Conservation (phyloP, 139 green algal species). For the Dunaliella sp. region DNA sequence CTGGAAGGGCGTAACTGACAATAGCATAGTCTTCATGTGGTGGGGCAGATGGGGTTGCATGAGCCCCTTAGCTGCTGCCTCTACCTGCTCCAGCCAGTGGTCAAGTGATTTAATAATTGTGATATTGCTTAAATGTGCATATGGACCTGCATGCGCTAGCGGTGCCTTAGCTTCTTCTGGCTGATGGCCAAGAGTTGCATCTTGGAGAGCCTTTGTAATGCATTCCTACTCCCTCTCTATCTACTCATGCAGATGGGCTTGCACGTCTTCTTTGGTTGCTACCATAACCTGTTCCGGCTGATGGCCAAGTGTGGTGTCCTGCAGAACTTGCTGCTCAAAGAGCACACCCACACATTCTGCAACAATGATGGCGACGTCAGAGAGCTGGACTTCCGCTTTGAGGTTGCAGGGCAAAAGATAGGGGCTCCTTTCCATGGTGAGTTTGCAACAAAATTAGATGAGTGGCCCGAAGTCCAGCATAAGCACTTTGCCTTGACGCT, state of each 20-base stretch:
- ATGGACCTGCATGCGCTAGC: conserved; percentile 96
- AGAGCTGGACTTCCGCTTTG: conserved; percentile 91
- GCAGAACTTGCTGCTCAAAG: conserved; percentile 92
- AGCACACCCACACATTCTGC: conserved; percentile 96
- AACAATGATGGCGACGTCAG: conserved; percentile 89
- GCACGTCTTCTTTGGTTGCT: conserved; percentile 96
- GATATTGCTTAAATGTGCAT: too few relatives aligned
- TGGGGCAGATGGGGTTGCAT: not conserved
- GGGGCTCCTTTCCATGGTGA: conserved; percentile 68
- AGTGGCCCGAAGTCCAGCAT: too few relatives aligned
- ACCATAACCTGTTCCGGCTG: conserved; percentile 93
- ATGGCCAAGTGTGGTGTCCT: conserved; percentile 95
- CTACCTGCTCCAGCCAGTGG: too few relatives aligned
- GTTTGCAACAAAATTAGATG: too few relatives aligned
- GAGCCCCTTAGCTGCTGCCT: too few relatives aligned
- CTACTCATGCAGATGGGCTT: conserved; percentile 80
- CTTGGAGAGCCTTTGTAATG: conserved; percentile 93
- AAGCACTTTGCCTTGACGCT: too few relatives aligned
- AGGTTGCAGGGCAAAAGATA: conserved; percentile 78
- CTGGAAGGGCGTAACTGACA: too few relatives aligned
- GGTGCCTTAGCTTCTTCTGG: conserved; percentile 93
- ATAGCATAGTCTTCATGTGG: too few relatives aligned
- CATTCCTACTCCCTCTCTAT: too few relatives aligned
- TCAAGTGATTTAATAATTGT: too few relatives aligned
- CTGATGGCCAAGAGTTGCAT: conserved; percentile 95